Conservation (phyloP, 345 rosid species). For the Iberis pinnata region DNA sequence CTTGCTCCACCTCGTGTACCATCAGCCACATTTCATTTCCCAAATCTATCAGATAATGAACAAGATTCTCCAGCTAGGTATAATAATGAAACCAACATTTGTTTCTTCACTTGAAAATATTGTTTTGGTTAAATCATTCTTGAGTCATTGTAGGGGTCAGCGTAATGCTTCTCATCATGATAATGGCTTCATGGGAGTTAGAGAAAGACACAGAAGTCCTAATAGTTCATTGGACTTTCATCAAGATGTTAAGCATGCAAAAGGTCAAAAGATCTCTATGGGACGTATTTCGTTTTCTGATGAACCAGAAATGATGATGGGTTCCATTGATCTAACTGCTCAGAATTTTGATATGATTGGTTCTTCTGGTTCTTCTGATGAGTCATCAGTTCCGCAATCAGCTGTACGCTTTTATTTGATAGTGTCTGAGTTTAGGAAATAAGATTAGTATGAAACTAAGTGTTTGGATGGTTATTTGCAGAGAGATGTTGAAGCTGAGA, state of each 20-base stretch:
- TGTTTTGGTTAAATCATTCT: neutral
- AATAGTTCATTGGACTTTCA: slow-evolving; percentile 35
- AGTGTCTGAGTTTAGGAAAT: neutral
- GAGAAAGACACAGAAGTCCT: slow-evolving; percentile 32
- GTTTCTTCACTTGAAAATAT: neutral
- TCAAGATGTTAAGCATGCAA: slow-evolving; percentile 24
- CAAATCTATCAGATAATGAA: slow-evolving; percentile 17
- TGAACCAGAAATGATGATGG: slow-evolving; percentile 29
- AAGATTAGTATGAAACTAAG: slow-evolving; percentile 7
- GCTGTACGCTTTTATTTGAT: slow-evolving; percentile 34
- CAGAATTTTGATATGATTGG: slow-evolving; percentile 29
- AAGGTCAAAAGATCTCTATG: slow-evolving; percentile 27
- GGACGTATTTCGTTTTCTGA: slow-evolving; percentile 29
- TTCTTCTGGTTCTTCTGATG: slow-evolving; percentile 30
- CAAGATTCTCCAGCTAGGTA: slow-evolving; percentile 43
- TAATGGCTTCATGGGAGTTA: slow-evolving; percentile 15
- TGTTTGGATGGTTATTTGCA: slow-evolving; percentile 28
- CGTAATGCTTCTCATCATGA: slow-evolving; percentile 26
- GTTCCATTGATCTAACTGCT: slow-evolving; percentile 37
- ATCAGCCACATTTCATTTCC: slow-evolving; percentile 25
- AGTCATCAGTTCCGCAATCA: slow-evolving; percentile 23
- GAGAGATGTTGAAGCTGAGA: slow-evolving; percentile 71
- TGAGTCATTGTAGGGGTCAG: slow-evolving; percentile 34
- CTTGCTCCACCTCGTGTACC: slow-evolving; percentile 51
- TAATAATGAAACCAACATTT: neutral